A percentile compares a stretch with the other conserved stretches of the same genome.
phyloP scores from a whole-genome alignment of 306 rosid genomes.

The Rosa rugosa region DNA sequence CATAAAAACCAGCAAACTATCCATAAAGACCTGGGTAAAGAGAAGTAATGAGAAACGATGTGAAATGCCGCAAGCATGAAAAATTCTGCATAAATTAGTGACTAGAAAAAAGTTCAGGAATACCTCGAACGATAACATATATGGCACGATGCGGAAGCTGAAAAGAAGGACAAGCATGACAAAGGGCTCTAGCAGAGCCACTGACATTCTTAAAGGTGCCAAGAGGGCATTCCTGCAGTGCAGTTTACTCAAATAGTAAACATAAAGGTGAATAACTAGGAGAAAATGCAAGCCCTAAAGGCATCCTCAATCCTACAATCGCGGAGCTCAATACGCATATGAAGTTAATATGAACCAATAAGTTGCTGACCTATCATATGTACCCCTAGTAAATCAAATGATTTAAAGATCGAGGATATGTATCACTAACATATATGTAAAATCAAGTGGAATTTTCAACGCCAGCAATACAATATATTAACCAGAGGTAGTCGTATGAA shows the following conservation, averaged over 20 bases:
- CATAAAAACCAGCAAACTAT: background rate
- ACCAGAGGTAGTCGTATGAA: background rate
- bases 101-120: constrained; percentile 14
- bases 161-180: constrained; percentile 57
- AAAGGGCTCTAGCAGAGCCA: constrained; percentile 77
- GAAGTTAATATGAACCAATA: background rate
- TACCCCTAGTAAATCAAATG: background rate
- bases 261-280: background rate
- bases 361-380: background rate
- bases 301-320: constrained; percentile 1
- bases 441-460: constrained; percentile 8
- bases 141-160: constrained; percentile 82
- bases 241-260: constrained; percentile 14
- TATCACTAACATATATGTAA: background rate
- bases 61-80: constrained; percentile 13
- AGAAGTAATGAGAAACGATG: constrained; percentile 22
- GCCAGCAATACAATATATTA: background rate
- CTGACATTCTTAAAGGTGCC: constrained; percentile 81
- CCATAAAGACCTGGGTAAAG: background rate
- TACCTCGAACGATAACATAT: constrained; percentile 77
- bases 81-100: constrained; percentile 15
- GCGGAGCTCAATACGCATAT: background rate
- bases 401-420: background rate
- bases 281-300: background rate
- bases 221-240: constrained; percentile 88